These are phyloP conservation scores for Dictyostelium discoideum DNA, from an alignment of 78 protist genomes.

Conservation along the genomic window DNA sequence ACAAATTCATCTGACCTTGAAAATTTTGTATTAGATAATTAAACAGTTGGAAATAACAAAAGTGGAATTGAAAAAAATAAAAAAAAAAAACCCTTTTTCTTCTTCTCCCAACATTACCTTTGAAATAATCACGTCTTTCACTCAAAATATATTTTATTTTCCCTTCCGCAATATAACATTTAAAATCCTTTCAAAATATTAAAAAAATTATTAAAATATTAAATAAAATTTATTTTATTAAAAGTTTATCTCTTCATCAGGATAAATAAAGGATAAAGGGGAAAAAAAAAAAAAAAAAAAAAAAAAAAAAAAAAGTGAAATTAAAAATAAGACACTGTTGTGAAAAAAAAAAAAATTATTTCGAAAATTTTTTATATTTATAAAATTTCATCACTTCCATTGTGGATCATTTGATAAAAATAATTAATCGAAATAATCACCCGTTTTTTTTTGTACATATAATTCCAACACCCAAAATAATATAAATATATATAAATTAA, in stretches of 20 bases:
- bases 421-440: background rate
- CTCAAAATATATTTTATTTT: too few relatives aligned
- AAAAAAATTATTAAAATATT: too few relatives aligned
- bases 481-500: too few relatives aligned
- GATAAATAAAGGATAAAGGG: background rate
- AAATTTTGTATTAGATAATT: background rate
- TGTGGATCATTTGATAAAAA: background rate
- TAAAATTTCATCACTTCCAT: background rate
- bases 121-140: too few relatives aligned
- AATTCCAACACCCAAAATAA: background rate
- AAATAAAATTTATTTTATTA: too few relatives aligned
- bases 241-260: too few relatives aligned
- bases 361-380: background rate
- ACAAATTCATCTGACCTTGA: constrained; percentile 18
- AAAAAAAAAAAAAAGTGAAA: background rate
- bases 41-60: background rate
- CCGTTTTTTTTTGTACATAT: background rate
- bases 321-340: too few relatives aligned
- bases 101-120: too few relatives aligned
- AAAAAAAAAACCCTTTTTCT: too few relatives aligned
- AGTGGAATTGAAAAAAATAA: background rate
- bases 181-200: too few relatives aligned
- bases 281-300: background rate
- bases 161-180: too few relatives aligned
- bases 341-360: background rate